Conservation (phyloP, 2,329 filamentous ascomycete species). For the Hymenoscyphus occultus region DNA sequence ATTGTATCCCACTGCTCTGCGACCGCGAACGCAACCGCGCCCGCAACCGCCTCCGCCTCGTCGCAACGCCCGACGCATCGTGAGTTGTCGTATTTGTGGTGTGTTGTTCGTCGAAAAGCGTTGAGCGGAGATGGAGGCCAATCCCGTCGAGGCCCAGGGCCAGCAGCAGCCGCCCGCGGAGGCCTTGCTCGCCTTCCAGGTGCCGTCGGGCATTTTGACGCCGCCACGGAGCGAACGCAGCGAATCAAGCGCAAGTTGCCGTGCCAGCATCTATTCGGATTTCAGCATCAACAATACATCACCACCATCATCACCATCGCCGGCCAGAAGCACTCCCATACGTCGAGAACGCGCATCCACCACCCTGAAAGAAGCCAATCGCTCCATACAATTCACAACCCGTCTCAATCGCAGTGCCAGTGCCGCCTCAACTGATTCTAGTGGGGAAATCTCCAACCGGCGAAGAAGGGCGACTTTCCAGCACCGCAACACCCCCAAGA, state of each 20-base stretch:
- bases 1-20: neutral
- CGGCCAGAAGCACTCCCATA: neutral
- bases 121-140: neutral
- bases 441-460: constrained; percentile 15
- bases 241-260: constrained; percentile 2
- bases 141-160: no score
- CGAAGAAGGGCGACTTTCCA: constrained; percentile 22
- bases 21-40: neutral
- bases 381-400: constrained; percentile 30
- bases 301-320: neutral
- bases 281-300: constrained; percentile 5
- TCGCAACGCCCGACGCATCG: neutral
- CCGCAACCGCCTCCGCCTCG: neutral
- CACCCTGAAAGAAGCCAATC: constrained; percentile 28
- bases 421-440: constrained; percentile 14
- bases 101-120: neutral
- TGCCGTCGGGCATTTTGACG: neutral
- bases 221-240: neutral
- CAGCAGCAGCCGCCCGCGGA: no score
- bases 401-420: constrained; percentile 29
- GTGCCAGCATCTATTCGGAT: constrained; percentile 2
- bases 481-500: constrained; percentile 19
- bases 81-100: neutral
- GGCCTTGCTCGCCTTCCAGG: neutral
- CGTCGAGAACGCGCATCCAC: constrained; percentile 28